Evolutionary conservation across 352 stramenopile genomes (phyloP).

Genomic region (Peronospora destructor): DNA sequence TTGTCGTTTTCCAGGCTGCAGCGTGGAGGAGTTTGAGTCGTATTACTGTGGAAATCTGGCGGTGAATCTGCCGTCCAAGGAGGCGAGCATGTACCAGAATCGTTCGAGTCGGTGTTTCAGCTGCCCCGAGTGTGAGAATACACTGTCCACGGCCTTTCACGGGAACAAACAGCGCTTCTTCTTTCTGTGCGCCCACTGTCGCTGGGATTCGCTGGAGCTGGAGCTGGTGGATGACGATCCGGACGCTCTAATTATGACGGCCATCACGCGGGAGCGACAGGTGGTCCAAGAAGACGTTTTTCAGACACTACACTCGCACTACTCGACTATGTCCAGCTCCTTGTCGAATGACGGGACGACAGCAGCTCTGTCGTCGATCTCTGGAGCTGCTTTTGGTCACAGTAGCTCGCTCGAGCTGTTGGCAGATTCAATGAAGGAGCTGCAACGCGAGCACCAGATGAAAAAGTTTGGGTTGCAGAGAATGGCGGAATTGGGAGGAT

Average conservation of each 20-base stretch:
- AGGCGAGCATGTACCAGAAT: constrained; percentile 84
- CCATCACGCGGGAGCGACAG: constrained; percentile 70
- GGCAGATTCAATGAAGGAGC: constrained; percentile 63
- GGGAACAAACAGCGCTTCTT: constrained; percentile 54
- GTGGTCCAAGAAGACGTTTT: constrained; percentile 67
- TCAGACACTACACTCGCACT: constrained; percentile 57
- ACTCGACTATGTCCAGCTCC: constrained; percentile 25
- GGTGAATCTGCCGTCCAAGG: constrained; percentile 83
- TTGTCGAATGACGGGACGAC: not conserved
- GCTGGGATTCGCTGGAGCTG: constrained; percentile 75
- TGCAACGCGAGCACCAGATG: constrained; percentile 81
- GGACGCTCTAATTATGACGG: constrained; percentile 78
- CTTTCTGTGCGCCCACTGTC: constrained; percentile 78
- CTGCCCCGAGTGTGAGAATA: constrained; percentile 55
- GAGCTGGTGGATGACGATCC: constrained; percentile 65
- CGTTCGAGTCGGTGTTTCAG: constrained; percentile 79
- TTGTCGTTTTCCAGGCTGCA: constrained; percentile 59
- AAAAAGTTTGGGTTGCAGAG: constrained; percentile 66
- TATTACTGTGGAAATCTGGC: constrained; percentile 84
- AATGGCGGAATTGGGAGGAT: constrained; percentile 65
- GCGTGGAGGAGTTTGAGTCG: constrained; percentile 81
- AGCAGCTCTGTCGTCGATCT: constrained; percentile 5
- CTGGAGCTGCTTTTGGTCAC: constrained; percentile 13
- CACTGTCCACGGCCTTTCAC: constrained; percentile 68
- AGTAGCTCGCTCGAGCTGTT: constrained; percentile 42